These are phyloP conservation scores for Verticillium albo-atrum DNA, from an alignment of 2,329 filamentous ascomycete species.

Conservation along the genomic window DNA sequence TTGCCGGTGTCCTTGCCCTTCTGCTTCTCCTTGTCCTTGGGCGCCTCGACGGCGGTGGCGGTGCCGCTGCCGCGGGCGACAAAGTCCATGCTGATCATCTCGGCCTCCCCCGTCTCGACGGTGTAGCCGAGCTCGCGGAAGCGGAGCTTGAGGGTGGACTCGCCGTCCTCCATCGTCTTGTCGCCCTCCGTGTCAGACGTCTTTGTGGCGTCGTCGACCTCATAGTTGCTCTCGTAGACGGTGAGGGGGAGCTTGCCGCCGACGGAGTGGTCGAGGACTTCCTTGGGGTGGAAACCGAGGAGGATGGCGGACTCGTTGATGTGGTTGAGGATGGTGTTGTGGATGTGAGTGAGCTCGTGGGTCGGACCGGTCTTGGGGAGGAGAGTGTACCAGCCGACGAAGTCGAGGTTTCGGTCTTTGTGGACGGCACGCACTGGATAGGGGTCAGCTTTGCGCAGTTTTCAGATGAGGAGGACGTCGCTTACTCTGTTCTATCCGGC, in stretches of 20 bases:
- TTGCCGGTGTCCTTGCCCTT: constrained; percentile 14
- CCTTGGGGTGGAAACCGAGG: constrained; percentile 76
- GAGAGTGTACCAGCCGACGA: constrained; percentile 91
- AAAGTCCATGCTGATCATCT: constrained; percentile 97
- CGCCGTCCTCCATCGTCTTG: constrained; percentile 64
- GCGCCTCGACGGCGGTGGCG: constrained; percentile 55
- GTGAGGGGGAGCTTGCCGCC: constrained; percentile 84
- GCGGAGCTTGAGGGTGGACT: constrained; percentile 55
- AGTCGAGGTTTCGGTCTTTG: constrained; percentile 73
- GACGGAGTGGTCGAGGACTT: constrained; percentile 47
- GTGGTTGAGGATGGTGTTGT: constrained; percentile 68
- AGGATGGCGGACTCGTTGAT: constrained; percentile 86
- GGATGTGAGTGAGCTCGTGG: constrained; percentile 64
- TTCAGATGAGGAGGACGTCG: neutral
- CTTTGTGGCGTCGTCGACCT: constrained; percentile 55
- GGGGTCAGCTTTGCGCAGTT: neutral
- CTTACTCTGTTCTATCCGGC: constrained; percentile 81
- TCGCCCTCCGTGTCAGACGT: constrained; percentile 45
- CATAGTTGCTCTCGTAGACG: constrained; percentile 81
- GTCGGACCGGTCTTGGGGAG: constrained; percentile 69
- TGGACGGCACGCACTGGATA: constrained; percentile 78
- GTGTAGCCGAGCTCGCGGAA: constrained; percentile 84
- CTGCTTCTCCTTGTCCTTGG: constrained; percentile 20
- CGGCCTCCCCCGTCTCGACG: constrained; percentile 89
- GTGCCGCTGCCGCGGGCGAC: constrained; percentile 82